Conservation (phyloP, 345 rosid species). For the Eucalyptus caleyi region DNA sequence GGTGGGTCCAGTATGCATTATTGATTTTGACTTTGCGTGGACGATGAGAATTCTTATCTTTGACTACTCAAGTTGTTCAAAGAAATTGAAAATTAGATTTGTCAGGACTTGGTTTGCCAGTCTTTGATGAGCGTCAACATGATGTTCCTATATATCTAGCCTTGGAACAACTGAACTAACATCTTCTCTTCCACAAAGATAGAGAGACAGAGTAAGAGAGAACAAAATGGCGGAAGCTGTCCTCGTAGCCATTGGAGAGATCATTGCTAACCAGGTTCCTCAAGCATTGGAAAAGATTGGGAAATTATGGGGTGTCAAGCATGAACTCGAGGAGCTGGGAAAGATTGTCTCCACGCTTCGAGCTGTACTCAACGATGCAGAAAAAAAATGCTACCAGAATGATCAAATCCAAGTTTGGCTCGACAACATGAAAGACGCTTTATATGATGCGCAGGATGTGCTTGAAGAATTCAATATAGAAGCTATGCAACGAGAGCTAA, state of each 20-base stretch:
- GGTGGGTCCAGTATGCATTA: too few relatives aligned
- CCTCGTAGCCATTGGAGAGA: rapidly evolving
- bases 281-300: not conserved
- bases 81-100: too few relatives aligned
- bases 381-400: not conserved
- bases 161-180: rapidly evolving
- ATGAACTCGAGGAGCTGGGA: too few relatives aligned
- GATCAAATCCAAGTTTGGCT: conserved; percentile 4
- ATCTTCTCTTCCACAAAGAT: not conserved
- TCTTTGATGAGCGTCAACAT: too few relatives aligned
- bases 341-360: not conserved
- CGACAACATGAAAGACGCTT: not conserved
- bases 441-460: conserved; percentile 17
- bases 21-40: too few relatives aligned
- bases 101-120: too few relatives aligned
- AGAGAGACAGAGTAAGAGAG: not conserved
- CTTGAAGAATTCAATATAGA: conserved; percentile 10
- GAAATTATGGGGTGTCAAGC: too few relatives aligned
- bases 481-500: not conserved
- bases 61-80: too few relatives aligned
- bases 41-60: too few relatives aligned
- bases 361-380: conserved; percentile 1
- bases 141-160: too few relatives aligned
- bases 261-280: rapidly evolving
- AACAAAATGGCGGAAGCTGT: not conserved